Conservation (phyloP, 768 basidiomycete species). For the Lactarius sanguifluus region DNA sequence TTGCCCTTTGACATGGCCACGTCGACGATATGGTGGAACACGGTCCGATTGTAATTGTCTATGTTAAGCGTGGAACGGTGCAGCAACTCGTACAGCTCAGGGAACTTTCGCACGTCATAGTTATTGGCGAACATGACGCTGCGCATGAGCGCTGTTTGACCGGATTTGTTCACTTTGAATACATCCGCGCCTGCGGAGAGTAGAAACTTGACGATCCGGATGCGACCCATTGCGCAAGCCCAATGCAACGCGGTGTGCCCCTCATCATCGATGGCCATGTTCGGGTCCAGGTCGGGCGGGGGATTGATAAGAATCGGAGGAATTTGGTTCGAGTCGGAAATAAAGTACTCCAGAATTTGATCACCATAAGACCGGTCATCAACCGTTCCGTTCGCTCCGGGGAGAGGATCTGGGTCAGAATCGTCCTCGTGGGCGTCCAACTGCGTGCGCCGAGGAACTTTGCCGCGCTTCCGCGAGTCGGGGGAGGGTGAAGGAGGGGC, state of each 20-base stretch:
- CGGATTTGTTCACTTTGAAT: constrained; percentile 94
- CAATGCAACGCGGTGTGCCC: constrained; percentile 96
- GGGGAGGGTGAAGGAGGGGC: constrained; percentile 39
- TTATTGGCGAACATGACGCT: constrained; percentile 99
- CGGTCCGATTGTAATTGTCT: constrained; percentile 94
- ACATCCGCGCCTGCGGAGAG: constrained; percentile 94
- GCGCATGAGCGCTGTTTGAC: constrained; percentile 97
- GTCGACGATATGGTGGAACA: constrained; percentile 98
- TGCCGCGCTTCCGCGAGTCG: constrained; percentile 43
- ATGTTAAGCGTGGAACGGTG: constrained; percentile 99
- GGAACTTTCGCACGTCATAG: constrained; percentile 98
- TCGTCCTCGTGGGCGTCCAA: constrained; percentile 42
- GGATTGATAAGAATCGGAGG: constrained; percentile 85
- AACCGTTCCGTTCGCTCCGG: constrained; percentile 43
- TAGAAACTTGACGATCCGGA: constrained; percentile 92
- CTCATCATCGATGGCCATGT: constrained; percentile 97
- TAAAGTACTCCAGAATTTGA: constrained; percentile 97
- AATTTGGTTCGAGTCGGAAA: constrained; percentile 92
- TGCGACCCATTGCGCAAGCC: constrained; percentile 98
- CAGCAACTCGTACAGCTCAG: constrained; percentile 92
- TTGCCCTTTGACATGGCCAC: constrained; percentile 97
- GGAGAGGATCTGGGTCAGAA: constrained; percentile 45
- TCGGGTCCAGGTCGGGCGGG: constrained; percentile 89
- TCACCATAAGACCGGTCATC: constrained; percentile 83
- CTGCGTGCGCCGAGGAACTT: constrained; percentile 47